Evolutionary conservation across 345 rosid species (phyloP), one percentile per base, ranked within the genome.

Genomic region (Mercurialis annua): DNA sequence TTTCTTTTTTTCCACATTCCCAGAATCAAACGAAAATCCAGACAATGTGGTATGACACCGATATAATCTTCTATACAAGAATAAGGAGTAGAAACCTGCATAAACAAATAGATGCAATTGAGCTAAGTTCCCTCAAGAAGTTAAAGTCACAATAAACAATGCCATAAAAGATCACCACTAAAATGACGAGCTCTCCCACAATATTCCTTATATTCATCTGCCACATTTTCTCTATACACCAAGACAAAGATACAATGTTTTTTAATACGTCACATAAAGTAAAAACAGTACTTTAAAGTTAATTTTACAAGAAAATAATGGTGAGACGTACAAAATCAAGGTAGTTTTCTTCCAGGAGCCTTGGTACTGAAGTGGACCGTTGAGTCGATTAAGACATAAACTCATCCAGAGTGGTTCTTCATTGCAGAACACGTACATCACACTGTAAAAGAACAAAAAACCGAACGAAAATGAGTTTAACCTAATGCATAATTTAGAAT

Each of bases 341-440:
- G 86, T 69, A 0, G 96, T 90, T 65, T 87, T 87, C 80, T 87
- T 90, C 98, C 98, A 93, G 75, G 94, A 90, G 76, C 90, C 94
- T 77, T 77, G 78, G 79, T 82, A 87, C 17, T 82, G 84, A 70
- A 90, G 79, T 27, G 80, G 80, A 65, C 86, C 87, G 29, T 77
- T 85, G 1, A 66, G 77, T 27, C 34, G 81, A 65, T 73, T 83
- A 43, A 90, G 78, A 67, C 97, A 88, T 20, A 87, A 67, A 60
- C 71, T 81, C 98, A 88, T 90, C 98, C 98, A 93, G 8, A 93
- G 74, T 0, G 98, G 98, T 50, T 93, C 98, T 78, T 88, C 98
- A 36, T 84, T 82, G 82, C 97, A 88, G 3, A 93, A 75, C 57
- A 90, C 87, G 75, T 93, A 88, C 92, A 86, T 83, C 36, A 87